Percentiles rank a stretch among this genome's conserved stretches.
phyloP scores from a whole-genome alignment of 2,329 filamentous ascomycete species.

The Leptosphaerulina australis region DNA sequence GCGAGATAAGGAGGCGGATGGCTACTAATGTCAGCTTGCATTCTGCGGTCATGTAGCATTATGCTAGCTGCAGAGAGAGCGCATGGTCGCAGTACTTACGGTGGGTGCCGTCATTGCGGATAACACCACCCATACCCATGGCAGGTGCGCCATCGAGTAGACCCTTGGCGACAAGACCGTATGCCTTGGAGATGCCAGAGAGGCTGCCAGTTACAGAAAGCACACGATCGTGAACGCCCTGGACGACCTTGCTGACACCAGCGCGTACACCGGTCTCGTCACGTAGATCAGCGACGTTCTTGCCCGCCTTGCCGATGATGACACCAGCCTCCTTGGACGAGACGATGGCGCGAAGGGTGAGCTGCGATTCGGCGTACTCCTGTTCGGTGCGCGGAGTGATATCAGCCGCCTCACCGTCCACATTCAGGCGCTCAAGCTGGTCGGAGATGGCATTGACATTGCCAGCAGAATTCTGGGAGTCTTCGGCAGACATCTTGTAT shows the following conservation, averaged over 20 bases:
- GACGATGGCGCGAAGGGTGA: conserved; percentile 95
- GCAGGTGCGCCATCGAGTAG: conserved; percentile 91
- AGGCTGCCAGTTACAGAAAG: conserved; percentile 92
- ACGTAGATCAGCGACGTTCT: conserved; percentile 95
- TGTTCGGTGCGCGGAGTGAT: conserved; percentile 89
- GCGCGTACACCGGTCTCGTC: conserved; percentile 98
- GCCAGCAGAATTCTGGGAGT: conserved; percentile 42
- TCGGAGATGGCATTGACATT: conserved; percentile 50
- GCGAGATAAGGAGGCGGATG: conserved; percentile 96
- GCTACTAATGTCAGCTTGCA: conserved; percentile 60
- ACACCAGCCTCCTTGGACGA: conserved; percentile 98
- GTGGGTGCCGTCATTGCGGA: conserved; percentile 84
- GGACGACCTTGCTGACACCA: conserved; percentile 97
- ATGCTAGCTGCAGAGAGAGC: neutral
- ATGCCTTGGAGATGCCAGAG: conserved; percentile 87
- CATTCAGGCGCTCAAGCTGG: conserved; percentile 50
- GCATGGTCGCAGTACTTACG: conserved; percentile 65
- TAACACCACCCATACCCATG: conserved; percentile 93
- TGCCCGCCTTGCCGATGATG: conserved; percentile 98
- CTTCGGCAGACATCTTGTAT: conserved; percentile 53
- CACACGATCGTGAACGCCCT: conserved; percentile 95
- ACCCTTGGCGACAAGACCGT: conserved; percentile 88
- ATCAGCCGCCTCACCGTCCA: conserved; percentile 67
- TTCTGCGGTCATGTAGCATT: neutral
- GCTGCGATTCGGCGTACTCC: conserved; percentile 89